phyloP scores from a whole-genome alignment of 768 basidiomycete species.

The Floccularia luteovirens region DNA sequence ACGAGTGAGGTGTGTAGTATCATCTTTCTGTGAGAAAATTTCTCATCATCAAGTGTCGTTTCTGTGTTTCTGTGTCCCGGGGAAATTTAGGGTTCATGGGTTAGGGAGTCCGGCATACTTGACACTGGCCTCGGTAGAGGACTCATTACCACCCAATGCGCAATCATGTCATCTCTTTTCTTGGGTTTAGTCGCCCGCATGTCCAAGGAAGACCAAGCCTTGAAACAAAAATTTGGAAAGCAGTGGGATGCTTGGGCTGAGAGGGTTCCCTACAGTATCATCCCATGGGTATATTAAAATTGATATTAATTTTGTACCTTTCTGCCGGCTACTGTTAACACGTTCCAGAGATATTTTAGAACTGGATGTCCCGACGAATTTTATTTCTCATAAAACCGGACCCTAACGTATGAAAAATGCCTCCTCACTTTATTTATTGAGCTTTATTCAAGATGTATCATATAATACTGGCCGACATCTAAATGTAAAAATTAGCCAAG shows the following conservation, averaged over 20 bases:
- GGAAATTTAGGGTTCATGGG: constrained; percentile 22
- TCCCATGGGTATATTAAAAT: constrained; percentile 23
- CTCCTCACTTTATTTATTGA: too few relatives aligned
- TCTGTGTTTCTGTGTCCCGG: constrained; percentile 20
- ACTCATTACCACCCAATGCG: not conserved
- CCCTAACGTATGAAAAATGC: too few relatives aligned
- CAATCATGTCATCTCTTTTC: not conserved
- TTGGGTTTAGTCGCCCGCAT: not conserved
- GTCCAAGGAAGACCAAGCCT: not conserved
- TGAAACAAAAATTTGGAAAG: constrained; percentile 15
- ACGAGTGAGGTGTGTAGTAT: too few relatives aligned
- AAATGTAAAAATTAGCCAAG: too few relatives aligned
- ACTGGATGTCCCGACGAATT: too few relatives aligned
- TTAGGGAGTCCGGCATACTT: constrained; percentile 21
- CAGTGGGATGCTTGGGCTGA: constrained; percentile 18
- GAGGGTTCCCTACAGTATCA: constrained; percentile 20
- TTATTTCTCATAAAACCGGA: too few relatives aligned
- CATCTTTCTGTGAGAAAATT: too few relatives aligned
- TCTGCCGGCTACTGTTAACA: too few relatives aligned
- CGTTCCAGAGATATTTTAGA: too few relatives aligned
- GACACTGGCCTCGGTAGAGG: not conserved
- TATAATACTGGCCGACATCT: too few relatives aligned
- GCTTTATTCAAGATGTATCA: too few relatives aligned
- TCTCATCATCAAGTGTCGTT: constrained; percentile 13
- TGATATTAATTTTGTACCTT: too few relatives aligned